Conservation (phyloP, 192 early-diverging fungal species). For the Nowakowskiella sp. region DNA sequence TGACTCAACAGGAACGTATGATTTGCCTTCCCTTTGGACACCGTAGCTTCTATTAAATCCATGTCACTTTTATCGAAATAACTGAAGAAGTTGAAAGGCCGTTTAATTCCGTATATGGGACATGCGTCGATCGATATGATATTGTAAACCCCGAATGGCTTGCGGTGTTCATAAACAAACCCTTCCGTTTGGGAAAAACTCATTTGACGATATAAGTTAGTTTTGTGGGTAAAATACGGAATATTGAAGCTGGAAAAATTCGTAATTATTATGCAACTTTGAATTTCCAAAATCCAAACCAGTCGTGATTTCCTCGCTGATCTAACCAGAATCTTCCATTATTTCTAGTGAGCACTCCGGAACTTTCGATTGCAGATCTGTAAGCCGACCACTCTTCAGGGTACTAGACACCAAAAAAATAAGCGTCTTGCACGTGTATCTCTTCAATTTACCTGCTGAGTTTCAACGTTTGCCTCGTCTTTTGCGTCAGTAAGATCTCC, state of each 20-base stretch:
- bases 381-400: slow-evolving; percentile 59
- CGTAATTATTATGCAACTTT: slow-evolving; percentile 5
- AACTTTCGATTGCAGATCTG: slow-evolving; percentile 45
- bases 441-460: slow-evolving; percentile 75
- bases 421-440: slow-evolving; percentile 58
- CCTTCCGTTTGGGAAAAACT: slow-evolving; percentile 11
- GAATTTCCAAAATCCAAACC: slow-evolving; percentile 68
- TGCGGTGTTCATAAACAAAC: slow-evolving; percentile 19
- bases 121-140: slow-evolving; percentile 82
- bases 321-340: slow-evolving; percentile 69
- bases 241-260: not conserved
- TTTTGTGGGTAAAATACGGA: not conserved
- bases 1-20: slow-evolving; percentile 61
- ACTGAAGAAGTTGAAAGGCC: slow-evolving; percentile 90
- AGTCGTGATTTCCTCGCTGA: slow-evolving; percentile 91
- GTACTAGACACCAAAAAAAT: too few relatives aligned
- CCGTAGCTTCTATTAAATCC: slow-evolving; percentile 52
- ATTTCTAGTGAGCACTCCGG: slow-evolving; percentile 36
- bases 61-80: slow-evolving; percentile 66
- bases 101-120: slow-evolving; percentile 58
- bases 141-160: slow-evolving; percentile 66
- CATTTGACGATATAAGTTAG: not conserved
- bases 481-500: slow-evolving; percentile 90
- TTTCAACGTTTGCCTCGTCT: slow-evolving; percentile 50
- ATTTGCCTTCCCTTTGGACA: slow-evolving; percentile 39